phyloP scores from a whole-genome alignment of 1,139 yeast genomes.

The Hyphopichia khmerensis region DNA sequence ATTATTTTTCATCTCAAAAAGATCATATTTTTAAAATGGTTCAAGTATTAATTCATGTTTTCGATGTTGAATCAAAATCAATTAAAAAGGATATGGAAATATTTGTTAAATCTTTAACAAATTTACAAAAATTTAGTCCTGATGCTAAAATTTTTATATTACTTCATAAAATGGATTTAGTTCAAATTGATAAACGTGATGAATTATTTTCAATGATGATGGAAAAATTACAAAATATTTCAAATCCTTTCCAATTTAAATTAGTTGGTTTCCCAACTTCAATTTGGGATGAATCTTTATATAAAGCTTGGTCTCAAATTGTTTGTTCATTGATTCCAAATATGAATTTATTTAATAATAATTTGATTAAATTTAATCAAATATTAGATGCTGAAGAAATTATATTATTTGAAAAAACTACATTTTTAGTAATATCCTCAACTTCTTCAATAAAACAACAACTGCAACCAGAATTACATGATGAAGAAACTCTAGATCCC shows the following conservation, averaged over 20 bases:
- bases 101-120: slow-evolving; percentile 79
- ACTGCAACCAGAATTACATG: slow-evolving; percentile 11
- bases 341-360: slow-evolving; percentile 76
- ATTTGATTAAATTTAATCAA: slow-evolving; percentile 69
- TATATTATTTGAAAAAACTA: slow-evolving; percentile 87
- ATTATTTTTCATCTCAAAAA: slow-evolving; percentile 81
- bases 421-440: slow-evolving; percentile 85
- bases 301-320: slow-evolving; percentile 96
- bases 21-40: slow-evolving; percentile 95
- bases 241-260: slow-evolving; percentile 74
- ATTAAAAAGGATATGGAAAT: slow-evolving; percentile 92
- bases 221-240: slow-evolving; percentile 74
- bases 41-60: slow-evolving; percentile 94
- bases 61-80: slow-evolving; percentile 91
- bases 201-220: slow-evolving; percentile 83
- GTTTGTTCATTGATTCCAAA: slow-evolving; percentile 95
- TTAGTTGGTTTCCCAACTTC: slow-evolving; percentile 93
- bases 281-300: slow-evolving; percentile 95
- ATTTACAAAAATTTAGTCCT: slow-evolving; percentile 82
- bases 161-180: slow-evolving; percentile 94
- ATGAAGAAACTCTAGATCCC: slow-evolving; percentile 57
- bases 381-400: slow-evolving; percentile 87
- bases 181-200: slow-evolving; percentile 81
- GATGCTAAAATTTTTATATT: slow-evolving; percentile 89
- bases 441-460: slow-evolving; percentile 46